Percentiles rank a stretch among this genome's conserved stretches.
Conservation (phyloP, 2,329 filamentous ascomycete genomes). For the Mariannaea elegans region DNA sequence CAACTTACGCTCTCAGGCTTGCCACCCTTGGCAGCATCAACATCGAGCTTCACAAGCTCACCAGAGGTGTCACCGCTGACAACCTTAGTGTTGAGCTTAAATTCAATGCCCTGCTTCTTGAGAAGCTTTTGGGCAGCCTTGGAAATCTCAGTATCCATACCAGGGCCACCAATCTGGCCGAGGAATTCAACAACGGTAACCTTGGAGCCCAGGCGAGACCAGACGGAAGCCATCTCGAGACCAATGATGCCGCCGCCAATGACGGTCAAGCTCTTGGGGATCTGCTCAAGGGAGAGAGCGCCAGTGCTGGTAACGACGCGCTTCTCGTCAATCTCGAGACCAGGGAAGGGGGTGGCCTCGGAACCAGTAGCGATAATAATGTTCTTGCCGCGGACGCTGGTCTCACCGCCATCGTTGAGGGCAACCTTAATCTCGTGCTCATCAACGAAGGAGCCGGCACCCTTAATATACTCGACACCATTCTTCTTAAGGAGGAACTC, state of each 20-base stretch:
- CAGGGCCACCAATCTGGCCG: conserved; percentile 93
- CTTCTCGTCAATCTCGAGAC: conserved; percentile 96
- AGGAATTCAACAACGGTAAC: conserved; percentile 98
- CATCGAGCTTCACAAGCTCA: conserved; percentile 79
- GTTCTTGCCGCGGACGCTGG: conserved; percentile 89
- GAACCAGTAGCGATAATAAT: conserved; percentile 97
- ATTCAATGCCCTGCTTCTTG: conserved; percentile 96
- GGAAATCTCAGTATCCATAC: conserved; percentile 94
- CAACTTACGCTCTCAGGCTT: conserved; percentile 85
- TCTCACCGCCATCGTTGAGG: conserved; percentile 90
- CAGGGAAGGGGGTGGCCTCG: conserved; percentile 95
- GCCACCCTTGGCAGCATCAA: conserved; percentile 95
- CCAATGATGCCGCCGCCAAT: conserved; percentile 99
- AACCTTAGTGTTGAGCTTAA: conserved; percentile 98
- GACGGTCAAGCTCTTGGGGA: conserved; percentile 96
- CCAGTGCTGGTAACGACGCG: conserved; percentile 96
- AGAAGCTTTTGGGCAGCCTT: conserved; percentile 94
- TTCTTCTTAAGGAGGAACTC: conserved; percentile 99
- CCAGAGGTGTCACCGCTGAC: conserved; percentile 82
- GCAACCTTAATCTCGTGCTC: conserved; percentile 93
- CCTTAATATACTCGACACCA: conserved; percentile 97
- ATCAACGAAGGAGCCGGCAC: conserved; percentile 84
- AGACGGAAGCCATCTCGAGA: conserved; percentile 97
- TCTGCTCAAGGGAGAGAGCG: conserved; percentile 86
- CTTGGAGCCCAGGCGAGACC: conserved; percentile 91